Conservation (phyloP, 2,329 filamentous ascomycete genomes). For the Apiospora phragmitis region DNA sequence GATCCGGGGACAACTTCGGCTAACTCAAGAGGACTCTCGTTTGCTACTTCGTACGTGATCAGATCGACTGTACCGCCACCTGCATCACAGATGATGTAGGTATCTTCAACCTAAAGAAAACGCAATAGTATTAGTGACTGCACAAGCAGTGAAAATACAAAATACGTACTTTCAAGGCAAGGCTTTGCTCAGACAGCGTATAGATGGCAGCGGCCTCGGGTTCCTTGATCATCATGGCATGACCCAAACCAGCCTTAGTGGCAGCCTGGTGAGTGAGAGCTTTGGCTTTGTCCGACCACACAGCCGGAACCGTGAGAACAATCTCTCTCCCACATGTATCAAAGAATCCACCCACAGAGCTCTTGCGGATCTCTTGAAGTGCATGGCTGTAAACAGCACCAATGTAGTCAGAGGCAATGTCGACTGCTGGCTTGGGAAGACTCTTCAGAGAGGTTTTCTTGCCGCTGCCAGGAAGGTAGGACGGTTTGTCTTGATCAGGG, state of each 20-base stretch:
- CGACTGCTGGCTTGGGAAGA: slow-evolving; percentile 8
- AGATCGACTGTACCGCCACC: slow-evolving; percentile 6
- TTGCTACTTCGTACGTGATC: background rate
- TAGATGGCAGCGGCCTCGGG: background rate
- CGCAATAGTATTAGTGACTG: background rate
- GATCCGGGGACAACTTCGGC: background rate
- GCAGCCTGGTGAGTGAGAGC: background rate
- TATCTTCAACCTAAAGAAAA: background rate
- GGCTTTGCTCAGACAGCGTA: background rate
- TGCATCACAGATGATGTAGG: background rate
- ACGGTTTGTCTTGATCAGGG: background rate
- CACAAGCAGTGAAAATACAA: accelerated
- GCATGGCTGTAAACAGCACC: slow-evolving; percentile 11
- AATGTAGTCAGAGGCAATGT: slow-evolving; percentile 11
- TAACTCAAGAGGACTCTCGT: background rate
- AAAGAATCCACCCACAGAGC: slow-evolving; percentile 9
- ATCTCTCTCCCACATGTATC: slow-evolving; percentile 9
- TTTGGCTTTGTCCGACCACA: slow-evolving; percentile 15
- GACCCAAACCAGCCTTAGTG: background rate
- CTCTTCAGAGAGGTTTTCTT: background rate
- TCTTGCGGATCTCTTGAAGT: background rate
- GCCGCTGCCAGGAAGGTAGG: slow-evolving; percentile 6
- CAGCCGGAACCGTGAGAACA: slow-evolving; percentile 12
- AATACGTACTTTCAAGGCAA: background rate
- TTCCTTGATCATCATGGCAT: background rate